Percentiles rank a stretch among this genome's conserved stretches.
Evolutionary conservation across 2,329 filamentous ascomycete species (phyloP).

Genomic region (Cordyceps cicadae): DNA sequence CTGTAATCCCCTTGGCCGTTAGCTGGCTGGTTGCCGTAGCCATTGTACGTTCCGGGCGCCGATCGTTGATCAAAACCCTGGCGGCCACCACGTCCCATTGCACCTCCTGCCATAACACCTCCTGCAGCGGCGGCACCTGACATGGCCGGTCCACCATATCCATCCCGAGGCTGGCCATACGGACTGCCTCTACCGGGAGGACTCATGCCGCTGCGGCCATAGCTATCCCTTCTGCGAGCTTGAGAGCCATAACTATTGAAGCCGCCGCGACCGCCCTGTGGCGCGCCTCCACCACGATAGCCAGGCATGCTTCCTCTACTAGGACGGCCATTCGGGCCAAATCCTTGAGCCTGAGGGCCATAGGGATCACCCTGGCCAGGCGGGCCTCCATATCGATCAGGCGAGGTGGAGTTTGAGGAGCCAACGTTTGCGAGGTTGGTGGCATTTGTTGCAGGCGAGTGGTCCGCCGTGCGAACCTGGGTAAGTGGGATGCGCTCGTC

Average conservation of each 20-base stretch:
- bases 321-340: constrained; percentile 39
- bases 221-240: constrained; percentile 27
- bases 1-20: constrained; percentile 24
- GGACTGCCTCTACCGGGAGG: constrained; percentile 4
- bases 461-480: constrained; percentile 51
- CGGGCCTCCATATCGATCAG: constrained; percentile 59
- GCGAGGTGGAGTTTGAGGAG: constrained; percentile 34
- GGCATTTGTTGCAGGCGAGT: constrained; percentile 39
- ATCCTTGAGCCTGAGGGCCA: constrained; percentile 31
- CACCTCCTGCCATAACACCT: constrained; percentile 13
- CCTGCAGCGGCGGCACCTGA: constrained; percentile 6
- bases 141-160: constrained; percentile 8
- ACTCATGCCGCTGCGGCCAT: constrained; percentile 15
- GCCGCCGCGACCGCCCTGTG: constrained; percentile 40
- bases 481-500: constrained; percentile 69
- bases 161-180: constrained; percentile 6
- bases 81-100: constrained; percentile 21
- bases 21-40: constrained; percentile 31
- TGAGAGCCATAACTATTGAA: constrained; percentile 35
- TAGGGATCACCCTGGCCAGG: constrained; percentile 38
- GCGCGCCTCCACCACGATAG: constrained; percentile 29
- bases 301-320: constrained; percentile 35
- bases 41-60: constrained; percentile 28
- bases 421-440: constrained; percentile 30
- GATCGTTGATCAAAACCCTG: constrained; percentile 28